A percentile compares a stretch with the other conserved stretches of the same genome.
phyloP scores from a whole-genome alignment of 805 yeast species.

The Pichia gijzeniarum region DNA sequence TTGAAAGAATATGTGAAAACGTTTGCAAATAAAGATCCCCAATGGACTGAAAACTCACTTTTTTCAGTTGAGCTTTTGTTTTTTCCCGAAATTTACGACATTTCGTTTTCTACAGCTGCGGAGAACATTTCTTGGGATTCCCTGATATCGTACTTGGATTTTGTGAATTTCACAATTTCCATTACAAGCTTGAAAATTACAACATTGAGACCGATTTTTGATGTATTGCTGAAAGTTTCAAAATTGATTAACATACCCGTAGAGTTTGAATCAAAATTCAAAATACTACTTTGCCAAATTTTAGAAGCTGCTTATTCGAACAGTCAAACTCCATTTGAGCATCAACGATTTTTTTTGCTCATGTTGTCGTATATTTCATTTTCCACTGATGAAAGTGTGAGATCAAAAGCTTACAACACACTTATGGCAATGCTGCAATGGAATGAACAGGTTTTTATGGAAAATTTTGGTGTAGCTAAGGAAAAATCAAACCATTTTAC shows the following conservation, averaged over 20 bases:
- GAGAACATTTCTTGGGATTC: not conserved
- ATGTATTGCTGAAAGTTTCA: not conserved
- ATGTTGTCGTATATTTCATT: slow-evolving; percentile 3
- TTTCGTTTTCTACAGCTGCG: not conserved
- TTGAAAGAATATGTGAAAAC: not conserved
- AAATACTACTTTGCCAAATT: not conserved
- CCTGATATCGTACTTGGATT: not conserved
- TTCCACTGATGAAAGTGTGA: not conserved
- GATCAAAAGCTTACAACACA: not conserved
- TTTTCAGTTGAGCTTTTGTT: not conserved
- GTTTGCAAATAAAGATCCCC: not conserved
- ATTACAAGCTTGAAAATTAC: not conserved
- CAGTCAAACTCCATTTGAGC: slow-evolving; percentile 1
- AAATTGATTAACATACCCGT: not conserved
- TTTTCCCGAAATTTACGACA: not conserved
- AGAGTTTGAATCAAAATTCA: not conserved
- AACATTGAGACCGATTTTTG: not conserved
- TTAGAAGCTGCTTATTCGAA: not conserved
- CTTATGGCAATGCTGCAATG: not conserved
- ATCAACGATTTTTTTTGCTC: not conserved
- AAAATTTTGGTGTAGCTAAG: not conserved
- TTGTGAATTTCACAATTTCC: not conserved
- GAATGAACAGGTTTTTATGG: not conserved
- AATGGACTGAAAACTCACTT: slow-evolving; percentile 5
- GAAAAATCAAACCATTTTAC: not conserved